Conservation (phyloP, 768 basidiomycete species). For the Cystobasidium tubakii region DNA sequence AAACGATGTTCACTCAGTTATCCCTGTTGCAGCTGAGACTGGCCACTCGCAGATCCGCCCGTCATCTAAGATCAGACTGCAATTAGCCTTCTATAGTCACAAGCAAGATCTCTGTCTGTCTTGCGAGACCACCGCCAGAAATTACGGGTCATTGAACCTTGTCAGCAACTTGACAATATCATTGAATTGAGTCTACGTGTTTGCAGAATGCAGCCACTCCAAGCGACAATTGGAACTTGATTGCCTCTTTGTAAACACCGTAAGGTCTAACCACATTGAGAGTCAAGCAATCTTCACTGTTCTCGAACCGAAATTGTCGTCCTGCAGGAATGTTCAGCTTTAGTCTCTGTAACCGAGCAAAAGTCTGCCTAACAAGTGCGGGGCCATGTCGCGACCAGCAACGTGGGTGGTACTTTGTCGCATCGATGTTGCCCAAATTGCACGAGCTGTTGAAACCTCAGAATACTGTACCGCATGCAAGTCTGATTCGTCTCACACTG, state of each 20-base stretch:
- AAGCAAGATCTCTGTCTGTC: background rate
- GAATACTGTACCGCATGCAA: no score
- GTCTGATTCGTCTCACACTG: background rate
- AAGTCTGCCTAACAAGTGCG: background rate
- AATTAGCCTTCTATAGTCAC: no score
- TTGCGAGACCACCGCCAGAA: background rate
- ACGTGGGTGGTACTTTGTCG: background rate
- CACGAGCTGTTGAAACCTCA: background rate
- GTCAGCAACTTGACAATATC: no score
- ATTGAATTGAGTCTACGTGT: no score
- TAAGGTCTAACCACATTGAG: background rate
- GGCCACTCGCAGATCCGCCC: background rate
- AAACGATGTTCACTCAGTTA: background rate
- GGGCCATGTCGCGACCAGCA: background rate
- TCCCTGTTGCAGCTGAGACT: no score
- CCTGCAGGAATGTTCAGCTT: background rate
- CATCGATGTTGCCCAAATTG: slow-evolving; percentile 1
- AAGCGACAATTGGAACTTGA: background rate
- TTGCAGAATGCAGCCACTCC: background rate
- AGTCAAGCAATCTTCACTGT: background rate
- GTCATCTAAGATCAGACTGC: background rate
- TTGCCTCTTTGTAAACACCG: background rate
- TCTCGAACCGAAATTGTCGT: slow-evolving; percentile 3
- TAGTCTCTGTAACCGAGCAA: background rate
- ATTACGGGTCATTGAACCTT: background rate